Conservation (phyloP, 2,329 filamentous ascomycete genomes). For the Alternaria atra region DNA sequence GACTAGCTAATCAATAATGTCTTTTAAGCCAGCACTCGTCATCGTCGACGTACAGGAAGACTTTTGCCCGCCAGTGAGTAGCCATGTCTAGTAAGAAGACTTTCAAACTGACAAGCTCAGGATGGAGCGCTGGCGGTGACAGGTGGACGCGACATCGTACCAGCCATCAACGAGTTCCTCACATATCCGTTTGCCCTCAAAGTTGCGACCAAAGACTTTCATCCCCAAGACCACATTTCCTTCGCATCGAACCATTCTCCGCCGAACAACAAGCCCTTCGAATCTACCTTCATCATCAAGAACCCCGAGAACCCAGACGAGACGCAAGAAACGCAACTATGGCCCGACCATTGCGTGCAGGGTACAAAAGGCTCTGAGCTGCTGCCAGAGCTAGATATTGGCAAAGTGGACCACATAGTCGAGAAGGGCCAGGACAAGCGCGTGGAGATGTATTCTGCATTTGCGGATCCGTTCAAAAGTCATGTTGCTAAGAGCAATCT, state of each 20-base stretch:
- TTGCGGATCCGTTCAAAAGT: constrained; percentile 78
- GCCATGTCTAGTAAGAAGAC: background rate
- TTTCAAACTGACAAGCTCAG: constrained; percentile 57
- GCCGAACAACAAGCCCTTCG: constrained; percentile 72
- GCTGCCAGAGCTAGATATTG: constrained; percentile 72
- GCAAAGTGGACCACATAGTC: constrained; percentile 70
- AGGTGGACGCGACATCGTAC: constrained; percentile 73
- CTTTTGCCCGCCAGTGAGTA: constrained; percentile 85
- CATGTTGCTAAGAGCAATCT: constrained; percentile 71
- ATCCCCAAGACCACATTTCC: constrained; percentile 83
- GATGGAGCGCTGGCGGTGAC: constrained; percentile 85
- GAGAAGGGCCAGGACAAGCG: constrained; percentile 78
- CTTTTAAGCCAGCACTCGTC: constrained; percentile 66
- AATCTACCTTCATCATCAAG: constrained; percentile 68
- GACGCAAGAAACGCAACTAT: constrained; percentile 74
- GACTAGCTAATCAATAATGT: constrained; percentile 23
- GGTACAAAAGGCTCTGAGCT: constrained; percentile 75
- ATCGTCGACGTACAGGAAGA: constrained; percentile 93
- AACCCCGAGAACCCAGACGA: constrained; percentile 72
- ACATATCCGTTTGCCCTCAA: constrained; percentile 74
- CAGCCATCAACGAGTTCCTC: constrained; percentile 78
- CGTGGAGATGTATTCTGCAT: constrained; percentile 95
- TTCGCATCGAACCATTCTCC: constrained; percentile 81
- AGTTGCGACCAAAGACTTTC: constrained; percentile 92
- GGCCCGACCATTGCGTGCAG: constrained; percentile 91